Base-by-base conservation (phyloP, 176 grass and related monocot genomes). In the Aegilops tauschii region DNA sequence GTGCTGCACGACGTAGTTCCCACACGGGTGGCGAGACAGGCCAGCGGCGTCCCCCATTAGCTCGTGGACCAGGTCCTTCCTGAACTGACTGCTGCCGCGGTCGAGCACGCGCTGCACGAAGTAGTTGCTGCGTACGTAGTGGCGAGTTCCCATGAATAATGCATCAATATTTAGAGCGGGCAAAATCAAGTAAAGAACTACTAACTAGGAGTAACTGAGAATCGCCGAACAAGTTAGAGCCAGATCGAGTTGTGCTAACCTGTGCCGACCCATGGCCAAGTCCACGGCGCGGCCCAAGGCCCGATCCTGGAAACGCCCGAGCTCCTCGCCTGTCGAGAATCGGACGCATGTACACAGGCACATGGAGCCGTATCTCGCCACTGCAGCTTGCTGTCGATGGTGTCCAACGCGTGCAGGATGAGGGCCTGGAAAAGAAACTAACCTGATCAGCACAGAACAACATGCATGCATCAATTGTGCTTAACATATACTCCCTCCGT, bases 1-100 rank as follows among this genome's bases (percentile, higher is more conserved):
- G 1, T 61, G n/a, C 73, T 85, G 73, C 61, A 85, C 44, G 27
- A 78, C 73, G 83, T 78, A 78, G 73, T 62, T 85, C n/a, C 83
- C 83, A 62, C 36, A 85, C 61, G 65, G 63, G 83, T 68, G 61
- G 30, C 1, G 16, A 8, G 73, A 18, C 73, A 85, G 21, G 73
- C 0, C 11, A 29, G 11, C 73, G 4, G 52, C 44, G 73, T 85
- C 31, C 62, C 14, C 42, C 44, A 73, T 73, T 11, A 85, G 29
- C 5, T 56, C 5, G 12, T 12, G 45, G 11, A 45, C 62, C 44
- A 78, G 23, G 39, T 4, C 37, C 44, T 37, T 29, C 73, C 27
- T 76, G 44, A 85, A 61, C 6, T 0, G 0, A 8, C 20, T 31
- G 73, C 44, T 30, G 42, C 83, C 73, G 21, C 0, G 1, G 73